Conservation (phyloP, 768 basidiomycete genomes). For the Auriscalpium orientale region DNA sequence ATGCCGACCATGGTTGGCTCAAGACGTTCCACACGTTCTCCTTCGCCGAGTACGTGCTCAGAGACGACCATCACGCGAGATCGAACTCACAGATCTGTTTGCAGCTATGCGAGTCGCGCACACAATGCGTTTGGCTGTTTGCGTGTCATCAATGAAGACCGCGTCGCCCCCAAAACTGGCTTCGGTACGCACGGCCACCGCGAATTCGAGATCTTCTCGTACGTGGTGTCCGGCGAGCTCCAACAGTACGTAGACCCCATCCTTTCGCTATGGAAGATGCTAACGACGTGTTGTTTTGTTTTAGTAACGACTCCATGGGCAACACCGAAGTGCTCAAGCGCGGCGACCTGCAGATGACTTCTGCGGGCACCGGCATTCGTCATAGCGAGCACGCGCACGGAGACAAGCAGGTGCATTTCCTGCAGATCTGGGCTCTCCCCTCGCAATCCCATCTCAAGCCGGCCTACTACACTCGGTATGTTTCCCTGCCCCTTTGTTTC, state of each 20-base stretch:
- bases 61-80: slow-evolving; percentile 28
- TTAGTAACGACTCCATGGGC: slow-evolving; percentile 83
- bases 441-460: slow-evolving; percentile 45
- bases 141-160: slow-evolving; percentile 89
- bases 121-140: slow-evolving; percentile 53
- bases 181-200: slow-evolving; percentile 82
- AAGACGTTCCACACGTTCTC: slow-evolving; percentile 68
- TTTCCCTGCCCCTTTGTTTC: background rate
- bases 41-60: slow-evolving; percentile 43
- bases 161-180: slow-evolving; percentile 66
- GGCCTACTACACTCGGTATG: slow-evolving; percentile 74
- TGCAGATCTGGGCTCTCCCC: slow-evolving; percentile 64
- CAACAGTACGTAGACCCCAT: slow-evolving; percentile 54
- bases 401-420: slow-evolving; percentile 44
- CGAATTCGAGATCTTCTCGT: slow-evolving; percentile 89
- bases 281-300: background rate
- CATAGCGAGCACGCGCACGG: slow-evolving; percentile 67
- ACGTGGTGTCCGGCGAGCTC: slow-evolving; percentile 69
- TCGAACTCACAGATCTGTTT: background rate
- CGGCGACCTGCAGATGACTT: slow-evolving; percentile 87
- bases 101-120: background rate
- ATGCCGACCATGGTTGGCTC: slow-evolving; percentile 51
- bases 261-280: background rate
- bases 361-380: slow-evolving; percentile 83
- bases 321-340: slow-evolving; percentile 84